Evolutionary conservation across 225 moss, liverwort and hornwort genomes (phyloP).

Genomic region (Polytrichum commune): DNA sequence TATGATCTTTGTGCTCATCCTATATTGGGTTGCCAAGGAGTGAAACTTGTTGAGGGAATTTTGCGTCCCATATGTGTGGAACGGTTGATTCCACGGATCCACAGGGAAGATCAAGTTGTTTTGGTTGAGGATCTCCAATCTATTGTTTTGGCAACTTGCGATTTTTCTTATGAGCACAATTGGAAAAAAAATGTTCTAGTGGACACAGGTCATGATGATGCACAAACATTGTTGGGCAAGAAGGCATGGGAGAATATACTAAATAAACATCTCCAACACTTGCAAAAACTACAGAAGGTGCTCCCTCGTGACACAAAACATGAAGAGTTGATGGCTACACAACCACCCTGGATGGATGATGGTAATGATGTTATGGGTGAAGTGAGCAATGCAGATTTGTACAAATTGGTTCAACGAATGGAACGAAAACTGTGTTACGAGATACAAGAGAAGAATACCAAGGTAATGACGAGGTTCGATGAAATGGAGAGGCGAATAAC

Average conservation of each 20-base stretch:
- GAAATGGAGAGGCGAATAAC: no score
- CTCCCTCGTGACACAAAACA: no score
- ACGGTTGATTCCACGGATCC: background rate
- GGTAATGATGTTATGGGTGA: background rate
- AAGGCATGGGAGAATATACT: background rate
- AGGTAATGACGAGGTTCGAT: no score
- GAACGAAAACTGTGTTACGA: background rate
- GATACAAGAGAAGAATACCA: background rate
- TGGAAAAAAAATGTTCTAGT: background rate
- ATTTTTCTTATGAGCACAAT: background rate
- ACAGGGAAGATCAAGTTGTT: background rate
- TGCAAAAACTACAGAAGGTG: background rate
- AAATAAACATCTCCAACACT: background rate
- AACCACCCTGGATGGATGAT: background rate
- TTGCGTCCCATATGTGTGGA: background rate
- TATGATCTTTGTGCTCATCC: background rate
- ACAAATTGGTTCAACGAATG: background rate
- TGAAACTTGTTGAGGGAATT: background rate
- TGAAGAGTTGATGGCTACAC: background rate
- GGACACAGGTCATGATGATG: background rate
- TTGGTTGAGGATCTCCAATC: background rate
- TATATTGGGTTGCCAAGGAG: background rate
- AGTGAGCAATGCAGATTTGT: background rate
- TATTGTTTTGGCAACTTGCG: background rate
- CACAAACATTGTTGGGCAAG: background rate